A percentile compares a stretch with the other conserved stretches of the same genome.
Evolutionary conservation across 805 yeast species (phyloP).

Genomic region (Huiozyma sinensis): DNA sequence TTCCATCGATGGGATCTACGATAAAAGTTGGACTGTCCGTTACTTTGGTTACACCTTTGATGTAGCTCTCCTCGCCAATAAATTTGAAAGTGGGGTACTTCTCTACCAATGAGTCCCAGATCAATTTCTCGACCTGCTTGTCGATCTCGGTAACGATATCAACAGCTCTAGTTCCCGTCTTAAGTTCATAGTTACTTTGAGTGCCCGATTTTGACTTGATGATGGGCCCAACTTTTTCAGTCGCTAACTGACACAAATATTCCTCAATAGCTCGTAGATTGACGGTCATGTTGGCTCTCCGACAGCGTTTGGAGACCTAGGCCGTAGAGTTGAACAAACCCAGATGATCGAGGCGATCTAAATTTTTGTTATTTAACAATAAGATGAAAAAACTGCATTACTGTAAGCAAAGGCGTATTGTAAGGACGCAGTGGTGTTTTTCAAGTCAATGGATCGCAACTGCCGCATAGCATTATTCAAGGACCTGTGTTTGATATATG

Average conservation of each 20-base stretch:
- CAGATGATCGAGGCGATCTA: no score
- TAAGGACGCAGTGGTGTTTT: no score
- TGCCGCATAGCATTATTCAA: no score
- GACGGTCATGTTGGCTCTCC: constrained; percentile 7
- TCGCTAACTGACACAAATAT: constrained; percentile 18
- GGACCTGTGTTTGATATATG: no score
- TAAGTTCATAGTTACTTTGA: constrained; percentile 22
- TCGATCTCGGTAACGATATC: constrained; percentile 60
- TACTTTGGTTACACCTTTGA: constrained; percentile 38
- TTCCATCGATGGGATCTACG: constrained; percentile 58
- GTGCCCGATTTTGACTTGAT: constrained; percentile 42
- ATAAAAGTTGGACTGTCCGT: constrained; percentile 49
- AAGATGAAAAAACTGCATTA: no score
- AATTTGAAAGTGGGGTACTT: constrained; percentile 42
- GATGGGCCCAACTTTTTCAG: constrained; percentile 33
- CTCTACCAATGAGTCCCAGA: constrained; percentile 23
- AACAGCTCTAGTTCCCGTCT: constrained; percentile 33
- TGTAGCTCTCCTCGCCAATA: constrained; percentile 52
- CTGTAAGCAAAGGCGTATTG: no score
- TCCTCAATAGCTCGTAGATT: constrained; percentile 20
- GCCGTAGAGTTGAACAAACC: no score
- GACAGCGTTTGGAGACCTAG: no score
- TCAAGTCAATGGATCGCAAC: no score
- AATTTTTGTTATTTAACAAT: no score
- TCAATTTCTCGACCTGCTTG: constrained; percentile 40